Base-by-base conservation (phyloP, 495 filamentous ascomycete species). In the Evansstolkia leycettana region DNA sequence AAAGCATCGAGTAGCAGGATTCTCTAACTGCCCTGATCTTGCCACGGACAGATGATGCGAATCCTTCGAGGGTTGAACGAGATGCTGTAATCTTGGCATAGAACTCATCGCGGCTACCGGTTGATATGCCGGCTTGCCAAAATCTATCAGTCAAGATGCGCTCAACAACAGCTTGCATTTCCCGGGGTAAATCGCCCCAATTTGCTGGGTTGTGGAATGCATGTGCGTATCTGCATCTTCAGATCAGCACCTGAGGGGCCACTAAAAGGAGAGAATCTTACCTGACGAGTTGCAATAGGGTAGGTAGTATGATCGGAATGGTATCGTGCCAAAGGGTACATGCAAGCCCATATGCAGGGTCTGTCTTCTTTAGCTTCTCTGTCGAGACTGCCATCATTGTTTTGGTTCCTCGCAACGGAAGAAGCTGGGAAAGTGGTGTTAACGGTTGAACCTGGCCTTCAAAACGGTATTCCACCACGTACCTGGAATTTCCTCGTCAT, bases 111-210 rank as follows among this genome's bases (percentile, higher is more conserved):
- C 86, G 81, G 45, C 82, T 95, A 17, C 93, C 90, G 42, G 72
- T 82, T 0, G 90, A 95, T 27, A 99, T 99, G 11, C 90, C 90
- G 11, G 89, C 82, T 70, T 99, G 90, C 90, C 90, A 99, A 50
- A 99, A 96, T 16, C 90, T 80, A 60, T 99, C 90, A 1, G 86
- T 93, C 12, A 99, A 62, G 31, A 95, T 84, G 5, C 83, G 76
- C 20, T 74, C 74, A 18, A 94, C 78, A 11, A 94, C 75, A 8
- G 66, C 61, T 38, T 71, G 78, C 70, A 89, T 80, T 27, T 94
- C 84, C 24, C 64, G 58, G 8, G 86, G 77, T n/a, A 94, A 58
- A 28, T 73, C 68, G 14, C 66, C 69, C 90, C 90, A 99, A 45
- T 85, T 90, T 14, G 62, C 54, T 0, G 86, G 74, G 45, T 94